Conservation (phyloP, 495 filamentous ascomycete species). For the Parathielavia appendiculata region DNA sequence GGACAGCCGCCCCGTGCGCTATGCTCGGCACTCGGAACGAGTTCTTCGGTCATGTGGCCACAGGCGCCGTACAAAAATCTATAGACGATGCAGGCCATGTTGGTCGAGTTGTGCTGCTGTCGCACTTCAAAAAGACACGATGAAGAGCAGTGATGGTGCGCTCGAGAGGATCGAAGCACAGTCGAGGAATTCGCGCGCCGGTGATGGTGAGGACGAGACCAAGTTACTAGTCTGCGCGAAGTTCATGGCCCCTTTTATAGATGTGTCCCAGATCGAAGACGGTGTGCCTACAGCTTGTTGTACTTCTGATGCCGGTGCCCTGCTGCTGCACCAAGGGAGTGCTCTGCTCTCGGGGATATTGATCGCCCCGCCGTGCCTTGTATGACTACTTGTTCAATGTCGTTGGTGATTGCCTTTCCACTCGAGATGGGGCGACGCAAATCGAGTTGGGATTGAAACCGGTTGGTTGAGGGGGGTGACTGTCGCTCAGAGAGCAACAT, state of each 20-base stretch:
- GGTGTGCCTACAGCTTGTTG: neutral
- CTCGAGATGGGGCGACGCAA: conserved; percentile 5
- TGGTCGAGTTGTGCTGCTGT: no score
- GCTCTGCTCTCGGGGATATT: neutral
- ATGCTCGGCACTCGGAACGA: neutral
- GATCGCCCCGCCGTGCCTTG: conserved; percentile 1
- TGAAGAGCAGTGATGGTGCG: neutral
- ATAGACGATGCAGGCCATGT: neutral
- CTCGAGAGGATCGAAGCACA: neutral
- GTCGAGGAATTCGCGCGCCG: neutral
- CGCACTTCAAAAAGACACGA: neutral
- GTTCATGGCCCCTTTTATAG: conserved; percentile 8
- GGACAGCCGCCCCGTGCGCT: neutral
- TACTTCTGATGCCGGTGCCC: neutral
- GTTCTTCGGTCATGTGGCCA: neutral
- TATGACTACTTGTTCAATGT: conserved; percentile 5
- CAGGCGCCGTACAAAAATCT: neutral
- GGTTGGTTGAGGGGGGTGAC: conserved; percentile 12
- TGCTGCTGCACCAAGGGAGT: neutral
- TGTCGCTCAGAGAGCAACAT: neutral
- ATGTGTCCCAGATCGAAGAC: neutral
- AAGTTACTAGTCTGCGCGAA: neutral
- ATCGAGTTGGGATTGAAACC: neutral
- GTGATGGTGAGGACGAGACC: neutral
- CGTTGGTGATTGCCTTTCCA: conserved; percentile 9